These are phyloP conservation scores for Heliamphora exappendiculata DNA, from an alignment of 148 eudicot genomes.

Conservation along the genomic window DNA sequence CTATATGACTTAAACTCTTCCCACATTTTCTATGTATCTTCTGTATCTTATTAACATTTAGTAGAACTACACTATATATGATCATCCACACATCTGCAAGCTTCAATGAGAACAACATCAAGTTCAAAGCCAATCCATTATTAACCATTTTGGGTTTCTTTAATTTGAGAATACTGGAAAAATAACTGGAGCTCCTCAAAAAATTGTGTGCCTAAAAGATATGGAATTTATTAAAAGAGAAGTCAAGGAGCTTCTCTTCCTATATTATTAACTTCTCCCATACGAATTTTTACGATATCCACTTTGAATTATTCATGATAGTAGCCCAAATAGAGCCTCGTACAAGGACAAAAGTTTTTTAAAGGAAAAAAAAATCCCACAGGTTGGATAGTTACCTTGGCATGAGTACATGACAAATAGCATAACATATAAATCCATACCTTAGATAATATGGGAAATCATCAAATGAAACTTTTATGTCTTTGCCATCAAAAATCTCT, in stretches of 20 bases:
- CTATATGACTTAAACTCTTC: neutral
- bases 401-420: neutral
- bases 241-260: neutral
- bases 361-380: neutral
- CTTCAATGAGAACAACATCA: neutral
- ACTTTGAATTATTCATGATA: neutral
- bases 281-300: neutral
- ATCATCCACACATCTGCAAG: neutral
- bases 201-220: neutral
- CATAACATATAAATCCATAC: conserved; percentile 21
- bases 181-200: neutral
- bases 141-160: neutral
- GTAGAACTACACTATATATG: neutral
- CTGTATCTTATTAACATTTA: neutral
- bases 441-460: conserved; percentile 86
- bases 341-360: too few relatives aligned
- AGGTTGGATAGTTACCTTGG: neutral
- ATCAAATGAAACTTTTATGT: conserved; percentile 67
- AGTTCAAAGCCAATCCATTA: neutral
- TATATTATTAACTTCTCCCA: neutral
- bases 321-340: neutral
- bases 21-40: neutral
- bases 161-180: neutral
- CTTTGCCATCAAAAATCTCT: conserved; percentile 56
- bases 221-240: neutral